Base-by-base conservation (phyloP, 2,329 filamentous ascomycete species). In the Fusarium paranaense region DNA sequence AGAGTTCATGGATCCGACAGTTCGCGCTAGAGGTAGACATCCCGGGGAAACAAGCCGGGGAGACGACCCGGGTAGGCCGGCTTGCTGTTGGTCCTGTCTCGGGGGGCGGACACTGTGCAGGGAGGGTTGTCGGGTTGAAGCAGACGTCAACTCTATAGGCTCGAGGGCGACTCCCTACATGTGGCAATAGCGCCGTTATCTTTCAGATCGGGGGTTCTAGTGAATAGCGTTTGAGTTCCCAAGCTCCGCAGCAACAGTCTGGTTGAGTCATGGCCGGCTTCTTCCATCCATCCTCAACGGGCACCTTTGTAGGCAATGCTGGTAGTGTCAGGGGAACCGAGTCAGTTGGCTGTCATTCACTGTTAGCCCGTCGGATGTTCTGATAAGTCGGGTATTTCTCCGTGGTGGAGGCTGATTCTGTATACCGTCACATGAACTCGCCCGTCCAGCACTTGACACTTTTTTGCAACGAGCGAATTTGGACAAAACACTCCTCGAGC, bases 221-320 rank as follows among this genome's bases (percentile, higher is more conserved):
- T 45, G 42, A 60, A 27, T 30, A 62, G 40, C 30, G 14, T 64
- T 73, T 16, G 27, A 62, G 45, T 45, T 64, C 32, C 47, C 42
- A 64, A 37, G 18, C 22, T 64, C 45, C 58, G 47, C 38, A 37
- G 27, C 25, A 30, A 33, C 22, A 16, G 50, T 27, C 57, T 56
- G 22, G 54, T 59, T 50, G 59, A 74, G 61, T 66, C 71, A 66
- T 64, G 52, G n/a, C 20, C 47, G n/a, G 35, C 10, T 45, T 62
- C 42, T 62, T 38, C 58, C 47, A 62, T 64, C 38, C 64, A 66
- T 58, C 60, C 57, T 66, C 40, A 45, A 42, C 59, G 32, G 40
- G 30, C 42, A 57, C 35, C 27, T 25, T 52, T 58, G 32, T 37
- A 33, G 42, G 63, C 22, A 6, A 50, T 18, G 22, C 56, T 9